Evolutionary conservation across 305 asterid species (phyloP).

Genomic region (Andrographis paniculata): DNA sequence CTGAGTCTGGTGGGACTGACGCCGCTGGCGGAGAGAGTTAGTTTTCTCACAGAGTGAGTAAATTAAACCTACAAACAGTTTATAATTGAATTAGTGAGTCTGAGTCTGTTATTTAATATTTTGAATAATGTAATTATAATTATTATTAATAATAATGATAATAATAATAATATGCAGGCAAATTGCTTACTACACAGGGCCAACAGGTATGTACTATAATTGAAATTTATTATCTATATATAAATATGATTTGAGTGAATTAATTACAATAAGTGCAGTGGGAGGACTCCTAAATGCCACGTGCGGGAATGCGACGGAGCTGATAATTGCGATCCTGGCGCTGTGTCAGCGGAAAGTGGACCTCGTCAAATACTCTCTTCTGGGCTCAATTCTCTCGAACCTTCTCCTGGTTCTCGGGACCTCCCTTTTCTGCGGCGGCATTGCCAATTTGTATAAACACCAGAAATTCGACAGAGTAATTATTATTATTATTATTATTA

Average conservation of each 20-base stretch:
- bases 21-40: conserved; percentile 86
- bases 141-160: not conserved
- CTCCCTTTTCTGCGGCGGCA: conserved; percentile 80
- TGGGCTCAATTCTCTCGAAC: conserved; percentile 87
- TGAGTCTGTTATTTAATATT: too few relatives aligned
- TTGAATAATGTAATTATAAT: too few relatives aligned
- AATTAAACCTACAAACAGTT: too few relatives aligned
- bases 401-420: conserved; percentile 82
- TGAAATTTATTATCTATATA: not conserved
- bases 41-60: conserved; percentile 84
- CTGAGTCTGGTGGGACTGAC: conserved; percentile 81
- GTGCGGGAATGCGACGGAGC: conserved; percentile 92
- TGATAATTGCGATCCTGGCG: conserved; percentile 72
- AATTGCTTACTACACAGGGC: conserved; percentile 71
- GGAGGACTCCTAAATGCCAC: conserved; percentile 93
- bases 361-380: conserved; percentile 65
- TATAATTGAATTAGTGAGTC: too few relatives aligned
- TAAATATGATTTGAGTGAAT: not conserved
- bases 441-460: conserved; percentile 39
- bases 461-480: conserved; percentile 68
- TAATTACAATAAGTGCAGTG: conserved; percentile 29
- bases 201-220: conserved; percentile 46
- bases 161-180: conserved; percentile 39
- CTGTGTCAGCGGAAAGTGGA: conserved; percentile 53
- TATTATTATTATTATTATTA: too few relatives aligned